phyloP scores from a whole-genome alignment of 371 early-diverging fungal species.

The Cokeromyces recurvatus region DNA sequence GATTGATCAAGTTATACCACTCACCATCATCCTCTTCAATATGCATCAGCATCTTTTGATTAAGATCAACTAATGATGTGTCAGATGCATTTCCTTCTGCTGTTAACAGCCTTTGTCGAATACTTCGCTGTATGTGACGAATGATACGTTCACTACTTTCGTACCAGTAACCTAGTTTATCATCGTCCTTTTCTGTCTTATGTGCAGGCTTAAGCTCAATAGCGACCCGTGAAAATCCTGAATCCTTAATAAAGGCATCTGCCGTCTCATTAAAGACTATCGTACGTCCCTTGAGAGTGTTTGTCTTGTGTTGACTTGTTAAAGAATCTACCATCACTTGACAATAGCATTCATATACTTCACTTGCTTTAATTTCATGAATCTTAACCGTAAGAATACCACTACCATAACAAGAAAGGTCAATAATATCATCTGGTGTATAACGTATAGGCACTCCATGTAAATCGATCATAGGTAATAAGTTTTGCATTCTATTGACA shows the following conservation, averaged over 20 bases:
- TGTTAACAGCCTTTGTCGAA: not conserved
- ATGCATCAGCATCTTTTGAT: not conserved
- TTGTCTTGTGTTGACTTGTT: constrained; percentile 30
- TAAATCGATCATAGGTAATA: constrained; percentile 19
- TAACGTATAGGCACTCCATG: constrained; percentile 28
- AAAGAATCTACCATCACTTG: constrained; percentile 36
- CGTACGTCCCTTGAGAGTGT: constrained; percentile 18
- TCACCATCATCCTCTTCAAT: constrained; percentile 23
- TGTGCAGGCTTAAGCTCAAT: constrained; percentile 38
- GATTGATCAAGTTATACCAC: constrained; percentile 36
- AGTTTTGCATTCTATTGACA: too few relatives aligned
- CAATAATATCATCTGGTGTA: constrained; percentile 40
- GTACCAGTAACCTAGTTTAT: constrained; percentile 33
- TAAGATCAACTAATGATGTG: too few relatives aligned
- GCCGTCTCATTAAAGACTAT: constrained; percentile 32
- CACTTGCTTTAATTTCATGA: constrained; percentile 28
- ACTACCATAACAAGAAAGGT: constrained; percentile 23
- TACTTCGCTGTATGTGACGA: constrained; percentile 21
- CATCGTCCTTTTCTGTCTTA: constrained; percentile 24
- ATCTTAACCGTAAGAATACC: constrained; percentile 39
- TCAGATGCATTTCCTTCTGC: too few relatives aligned
- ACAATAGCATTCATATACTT: constrained; percentile 24
- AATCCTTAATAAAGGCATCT: constrained; percentile 60
- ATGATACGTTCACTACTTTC: constrained; percentile 28
- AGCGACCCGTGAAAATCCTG: constrained; percentile 52